Percentiles rank a stretch among this genome's conserved stretches.
Conservation (phyloP, 2,329 filamentous ascomycete genomes). For the Colletotrichum cereale region DNA sequence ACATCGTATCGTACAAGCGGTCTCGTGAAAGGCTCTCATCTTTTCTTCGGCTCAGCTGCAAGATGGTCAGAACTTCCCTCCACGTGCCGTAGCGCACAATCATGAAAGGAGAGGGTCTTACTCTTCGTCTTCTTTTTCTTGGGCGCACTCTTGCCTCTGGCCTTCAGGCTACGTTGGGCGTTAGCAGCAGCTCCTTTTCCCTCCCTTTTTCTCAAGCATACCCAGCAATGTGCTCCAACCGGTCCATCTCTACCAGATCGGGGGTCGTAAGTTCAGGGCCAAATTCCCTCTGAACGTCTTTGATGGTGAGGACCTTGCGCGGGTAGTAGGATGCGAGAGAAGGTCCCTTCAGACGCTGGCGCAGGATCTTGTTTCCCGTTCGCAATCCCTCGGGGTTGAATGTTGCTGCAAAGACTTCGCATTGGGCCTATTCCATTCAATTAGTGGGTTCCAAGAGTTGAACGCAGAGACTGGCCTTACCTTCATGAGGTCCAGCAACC, state of each 20-base stretch:
- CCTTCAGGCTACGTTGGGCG: constrained; percentile 69
- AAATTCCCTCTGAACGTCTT: constrained; percentile 80
- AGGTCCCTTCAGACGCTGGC: constrained; percentile 88
- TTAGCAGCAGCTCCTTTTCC: constrained; percentile 6
- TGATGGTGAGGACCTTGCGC: constrained; percentile 76
- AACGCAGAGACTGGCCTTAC: constrained; percentile 55
- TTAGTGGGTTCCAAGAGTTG: background rate
- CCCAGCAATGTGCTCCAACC: constrained; percentile 80
- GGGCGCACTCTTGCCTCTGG: constrained; percentile 87
- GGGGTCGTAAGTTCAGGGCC: constrained; percentile 74
- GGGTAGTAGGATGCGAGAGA: constrained; percentile 91
- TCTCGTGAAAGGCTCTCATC: constrained; percentile 35
- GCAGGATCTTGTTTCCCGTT: constrained; percentile 91
- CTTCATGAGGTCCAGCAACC: constrained; percentile 82
- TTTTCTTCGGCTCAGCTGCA: constrained; percentile 58
- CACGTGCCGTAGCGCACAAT: too few relatives aligned
- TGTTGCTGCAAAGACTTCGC: constrained; percentile 89
- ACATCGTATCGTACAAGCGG: constrained; percentile 33
- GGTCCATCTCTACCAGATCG: constrained; percentile 83
- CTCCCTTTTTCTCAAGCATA: constrained; percentile 51
- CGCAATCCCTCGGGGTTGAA: constrained; percentile 89
- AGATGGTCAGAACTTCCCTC: constrained; percentile 46
- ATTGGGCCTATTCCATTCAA: constrained; percentile 76
- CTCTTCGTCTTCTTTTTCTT: constrained; percentile 82
- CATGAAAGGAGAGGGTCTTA: background rate